Evolutionary conservation across 164 flowering plant genomes (phyloP), one percentile per base, ranked within the genome.

Genomic region (Platanus orientalis): DNA sequence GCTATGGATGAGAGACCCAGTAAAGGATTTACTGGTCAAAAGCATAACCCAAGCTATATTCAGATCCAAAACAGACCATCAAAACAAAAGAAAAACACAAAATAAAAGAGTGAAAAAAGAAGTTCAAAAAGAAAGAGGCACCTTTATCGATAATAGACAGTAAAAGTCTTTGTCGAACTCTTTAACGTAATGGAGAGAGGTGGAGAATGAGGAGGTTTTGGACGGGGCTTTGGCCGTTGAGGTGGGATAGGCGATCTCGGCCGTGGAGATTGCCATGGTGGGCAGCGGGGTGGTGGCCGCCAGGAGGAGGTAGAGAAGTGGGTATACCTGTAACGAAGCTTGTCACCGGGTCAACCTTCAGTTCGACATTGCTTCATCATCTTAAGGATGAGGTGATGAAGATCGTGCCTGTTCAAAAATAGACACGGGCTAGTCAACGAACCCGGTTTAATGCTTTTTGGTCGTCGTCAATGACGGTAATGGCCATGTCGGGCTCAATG

Each of bases 381-480:
- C 68, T 89, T 9, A 89, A 89, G 60, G 92, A 89, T 45, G 96
- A 89, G 78, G 96, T 89, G 14, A 89, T 89, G 92, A 89, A 89
- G 66, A 89, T 86, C 78, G 84, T 87, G 87, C 88, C 96, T 7
- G 96, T 89, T 12, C 92, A 86, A 83, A 89, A 89, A 49, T 90
- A 89, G 69, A 89, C 96, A 5, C 76, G 96, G 0, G 96, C 96
- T 27, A 90, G 96, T 6, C 96, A 89, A 70, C n/a, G 96, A 11
- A 89, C 96, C 32, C 44, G 96, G 54, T 87, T 89, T 79, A 89
- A 89, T 80, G 96, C 96, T 10, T 89, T 86, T 51, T n/a, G n/a
- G 90, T 89, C 0, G 96, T 89, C 47, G 91, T 87, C 44, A 91
- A 93, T 0, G 93, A 89, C 49, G 68, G 75, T 6, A 80, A 83